Conservation (phyloP, 306 rosid species). For the Lagenaria siceraria region DNA sequence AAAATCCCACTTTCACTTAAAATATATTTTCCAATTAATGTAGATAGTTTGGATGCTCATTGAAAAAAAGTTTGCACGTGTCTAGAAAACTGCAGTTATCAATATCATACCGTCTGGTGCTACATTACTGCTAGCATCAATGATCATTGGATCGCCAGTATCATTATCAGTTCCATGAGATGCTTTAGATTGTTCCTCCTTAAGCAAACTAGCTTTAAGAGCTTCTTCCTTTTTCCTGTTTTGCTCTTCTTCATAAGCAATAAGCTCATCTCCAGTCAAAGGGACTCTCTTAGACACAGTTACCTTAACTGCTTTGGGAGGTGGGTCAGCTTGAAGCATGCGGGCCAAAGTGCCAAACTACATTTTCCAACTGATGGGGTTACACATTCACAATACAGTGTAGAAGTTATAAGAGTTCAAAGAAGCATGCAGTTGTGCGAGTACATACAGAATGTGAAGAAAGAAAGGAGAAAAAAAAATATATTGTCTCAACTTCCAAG, state of each 20-base stretch:
- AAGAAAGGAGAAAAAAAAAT: neutral
- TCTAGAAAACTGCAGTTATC: neutral
- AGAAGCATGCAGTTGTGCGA: neutral
- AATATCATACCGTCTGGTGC: conserved; percentile 43
- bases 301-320: conserved; percentile 98
- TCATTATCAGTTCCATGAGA: conserved; percentile 40
- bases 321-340: conserved; percentile 94
- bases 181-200: conserved; percentile 77
- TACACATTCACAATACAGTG: neutral
- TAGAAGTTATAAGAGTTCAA: neutral
- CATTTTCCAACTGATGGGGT: conserved; percentile 12
- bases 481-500: neutral
- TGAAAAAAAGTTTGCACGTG: neutral
- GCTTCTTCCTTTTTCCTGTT: conserved; percentile 84
- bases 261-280: conserved; percentile 83
- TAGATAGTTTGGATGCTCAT: neutral
- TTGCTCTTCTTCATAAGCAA: conserved; percentile 93
- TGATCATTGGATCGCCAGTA: conserved; percentile 59
- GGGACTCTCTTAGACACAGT: conserved; percentile 88
- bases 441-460: neutral
- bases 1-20: neutral
- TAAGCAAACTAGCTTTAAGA: conserved; percentile 69
- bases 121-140: conserved; percentile 42
- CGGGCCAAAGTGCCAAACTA: conserved; percentile 93
- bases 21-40: conserved; percentile 1